Conservation (phyloP, 257 asterid genomes). For the Salvia hispanica region DNA sequence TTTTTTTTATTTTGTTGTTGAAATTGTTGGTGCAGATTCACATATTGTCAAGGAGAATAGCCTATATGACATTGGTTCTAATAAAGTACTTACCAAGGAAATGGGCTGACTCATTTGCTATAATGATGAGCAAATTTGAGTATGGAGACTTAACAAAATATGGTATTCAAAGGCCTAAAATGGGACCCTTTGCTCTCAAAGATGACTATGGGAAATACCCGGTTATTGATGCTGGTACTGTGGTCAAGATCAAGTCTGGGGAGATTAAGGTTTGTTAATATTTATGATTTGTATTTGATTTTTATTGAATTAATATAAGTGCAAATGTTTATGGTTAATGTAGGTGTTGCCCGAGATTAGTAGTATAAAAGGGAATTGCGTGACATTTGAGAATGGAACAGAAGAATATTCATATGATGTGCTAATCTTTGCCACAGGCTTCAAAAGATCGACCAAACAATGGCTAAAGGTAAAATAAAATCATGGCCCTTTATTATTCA, state of each 20-base stretch:
- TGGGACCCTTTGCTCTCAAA: slow-evolving; percentile 59
- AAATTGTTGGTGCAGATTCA: slow-evolving; percentile 41
- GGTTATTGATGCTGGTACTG: slow-evolving; percentile 65
- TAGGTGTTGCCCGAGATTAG: slow-evolving; percentile 62
- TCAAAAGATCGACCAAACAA: slow-evolving; percentile 59
- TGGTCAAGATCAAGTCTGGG: slow-evolving; percentile 48
- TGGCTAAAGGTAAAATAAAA: slow-evolving; percentile 68
- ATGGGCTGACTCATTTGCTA: slow-evolving; percentile 43
- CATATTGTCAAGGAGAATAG: slow-evolving; percentile 51
- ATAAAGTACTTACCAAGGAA: slow-evolving; percentile 33
- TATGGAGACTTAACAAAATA: slow-evolving; percentile 56
- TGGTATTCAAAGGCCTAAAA: slow-evolving; percentile 62
- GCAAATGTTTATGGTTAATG: neutral
- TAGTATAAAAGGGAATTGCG: slow-evolving; percentile 42
- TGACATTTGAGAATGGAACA: slow-evolving; percentile 49
- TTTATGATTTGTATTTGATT: neutral
- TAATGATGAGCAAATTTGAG: slow-evolving; percentile 43
- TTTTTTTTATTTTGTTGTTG: neutral
- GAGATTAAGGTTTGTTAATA: slow-evolving; percentile 55
- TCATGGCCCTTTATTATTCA: no score
- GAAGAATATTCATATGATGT: slow-evolving; percentile 50
- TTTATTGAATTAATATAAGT: no score
- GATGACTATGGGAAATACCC: slow-evolving; percentile 69
- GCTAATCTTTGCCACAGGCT: slow-evolving; percentile 75
- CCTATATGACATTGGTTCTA: slow-evolving; percentile 31